Base-by-base conservation (phyloP, 1,284 basidiomycete genomes). In the Fistulinella cinereoalba region DNA sequence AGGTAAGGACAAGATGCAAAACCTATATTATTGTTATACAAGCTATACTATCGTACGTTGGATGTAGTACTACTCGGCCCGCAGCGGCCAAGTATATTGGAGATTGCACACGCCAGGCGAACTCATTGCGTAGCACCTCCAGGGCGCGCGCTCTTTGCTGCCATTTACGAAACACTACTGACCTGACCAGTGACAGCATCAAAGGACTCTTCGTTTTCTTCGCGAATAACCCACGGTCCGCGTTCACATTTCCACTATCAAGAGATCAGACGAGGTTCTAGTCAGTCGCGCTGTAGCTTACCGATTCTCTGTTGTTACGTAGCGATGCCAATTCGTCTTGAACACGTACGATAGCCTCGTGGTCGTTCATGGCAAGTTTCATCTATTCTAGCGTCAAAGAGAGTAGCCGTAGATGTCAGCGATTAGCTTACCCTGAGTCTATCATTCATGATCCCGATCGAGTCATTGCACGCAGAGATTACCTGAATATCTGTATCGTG, bases 401-500 rank as follows among this genome's bases (percentile, higher is more conserved):
- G 27, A 39, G 18, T 8, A 21, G 16, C 2, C 3, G 0, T 1
- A 6, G 2, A 9, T n/a, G 12, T 37, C 1, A 1, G 38, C n/a
- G 24, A 32, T 6, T 8, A 9, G 6, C 41, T 12, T 49, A 61
- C 59, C 10, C 28, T 47, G 13, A 57, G 37, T 5, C 46, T 49
- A 34, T 57, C 21, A 6, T 46, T 48, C 6, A 60, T 21, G 4
- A 15, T 22, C 19, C 27, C 55, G 15, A 60, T 46, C 12, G 51
- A 55, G 24, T 23, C 1, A 6, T 38, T 43, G 23, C 46, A 58
- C 0, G 40, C 41, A 1, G 15, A 41, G n/a, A 60, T 43, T 2
- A 44, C 41, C 9, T 33, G 13, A n/a, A 60, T 24, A 28, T 62
- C 55, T 4, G 33, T 37, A 2, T 50, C 51, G 16, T 49, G 34